Evolutionary conservation across 495 filamentous ascomycete genomes (phyloP).

Genomic region (Xylaria cubensis): DNA sequence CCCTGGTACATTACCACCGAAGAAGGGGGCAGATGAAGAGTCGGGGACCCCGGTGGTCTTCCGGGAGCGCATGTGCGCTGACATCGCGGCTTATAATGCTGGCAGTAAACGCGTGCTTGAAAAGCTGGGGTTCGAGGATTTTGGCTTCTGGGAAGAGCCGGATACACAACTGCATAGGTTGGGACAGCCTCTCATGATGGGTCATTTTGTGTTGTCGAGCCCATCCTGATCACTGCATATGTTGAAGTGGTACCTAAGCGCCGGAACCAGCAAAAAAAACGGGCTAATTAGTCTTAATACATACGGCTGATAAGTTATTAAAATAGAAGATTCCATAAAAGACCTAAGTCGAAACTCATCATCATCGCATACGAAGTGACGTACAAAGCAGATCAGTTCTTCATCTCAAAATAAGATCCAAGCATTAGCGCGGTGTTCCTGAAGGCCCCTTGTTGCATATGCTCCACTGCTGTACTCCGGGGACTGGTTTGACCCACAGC

Average conservation of each 20-base stretch:
- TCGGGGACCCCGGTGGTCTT: neutral
- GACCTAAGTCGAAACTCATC: neutral
- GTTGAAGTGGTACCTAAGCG: neutral
- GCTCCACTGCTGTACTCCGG: neutral
- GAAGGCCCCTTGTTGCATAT: neutral
- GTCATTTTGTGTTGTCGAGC: constrained; percentile 16
- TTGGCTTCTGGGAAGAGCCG: constrained; percentile 28
- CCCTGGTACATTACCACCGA: neutral
- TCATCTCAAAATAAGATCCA: neutral
- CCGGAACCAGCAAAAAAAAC: neutral
- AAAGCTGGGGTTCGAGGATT: constrained; percentile 26
- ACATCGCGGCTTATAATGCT: constrained; percentile 23
- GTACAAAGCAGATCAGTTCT: neutral
- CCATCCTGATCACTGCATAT: neutral
- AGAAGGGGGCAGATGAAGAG: neutral
- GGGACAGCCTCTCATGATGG: constrained; percentile 23
- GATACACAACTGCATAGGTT: constrained; percentile 28
- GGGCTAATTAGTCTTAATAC: neutral
- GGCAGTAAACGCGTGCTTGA: constrained; percentile 22
- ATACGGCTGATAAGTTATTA: no score
- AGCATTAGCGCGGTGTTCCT: neutral
- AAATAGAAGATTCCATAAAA: neutral
- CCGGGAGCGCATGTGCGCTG: constrained; percentile 12
- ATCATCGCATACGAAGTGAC: neutral
- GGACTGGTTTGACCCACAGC: neutral